These are phyloP conservation scores for Chrysosporium queenslandicum DNA, from an alignment of 2,329 filamentous ascomycete genomes.

Conservation along the genomic window DNA sequence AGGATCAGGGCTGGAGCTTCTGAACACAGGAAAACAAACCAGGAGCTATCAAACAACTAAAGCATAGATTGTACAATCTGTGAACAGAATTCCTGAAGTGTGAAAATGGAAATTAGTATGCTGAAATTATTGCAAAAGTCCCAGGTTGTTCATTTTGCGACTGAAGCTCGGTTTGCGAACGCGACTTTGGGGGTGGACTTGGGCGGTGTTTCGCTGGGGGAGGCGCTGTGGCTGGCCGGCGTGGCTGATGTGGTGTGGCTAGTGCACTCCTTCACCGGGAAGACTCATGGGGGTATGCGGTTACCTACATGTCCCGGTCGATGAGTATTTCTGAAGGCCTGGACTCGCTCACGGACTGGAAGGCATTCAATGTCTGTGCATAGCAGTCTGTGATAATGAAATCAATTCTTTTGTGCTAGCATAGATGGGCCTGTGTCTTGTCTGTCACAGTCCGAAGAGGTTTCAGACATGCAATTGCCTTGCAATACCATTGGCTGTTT, in stretches of 20 bases:
- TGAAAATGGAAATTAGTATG: neutral
- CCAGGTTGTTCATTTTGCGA: constrained; percentile 4
- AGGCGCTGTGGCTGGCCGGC: neutral
- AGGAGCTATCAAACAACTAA: neutral
- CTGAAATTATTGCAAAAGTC: neutral
- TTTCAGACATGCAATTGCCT: neutral
- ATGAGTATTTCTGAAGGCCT: too few relatives aligned
- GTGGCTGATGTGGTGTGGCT: neutral
- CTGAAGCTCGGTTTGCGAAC: constrained; percentile 11
- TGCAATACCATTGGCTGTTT: neutral
- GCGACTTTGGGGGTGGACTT: constrained; percentile 1
- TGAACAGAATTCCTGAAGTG: neutral
- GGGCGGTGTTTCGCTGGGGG: neutral
- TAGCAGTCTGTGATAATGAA: too few relatives aligned
- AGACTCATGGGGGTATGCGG: too few relatives aligned
- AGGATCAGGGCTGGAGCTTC: constrained; percentile 10
- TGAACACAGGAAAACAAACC: constrained; percentile 1
- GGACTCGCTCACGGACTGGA: too few relatives aligned
- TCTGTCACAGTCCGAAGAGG: too few relatives aligned
- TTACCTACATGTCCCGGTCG: too few relatives aligned
- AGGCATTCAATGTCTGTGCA: too few relatives aligned
- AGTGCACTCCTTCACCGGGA: too few relatives aligned
- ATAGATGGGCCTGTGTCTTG: too few relatives aligned
- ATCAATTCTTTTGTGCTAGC: neutral
- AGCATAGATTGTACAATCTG: neutral